These are phyloP conservation scores for Ganoderma sinense DNA, from an alignment of 1,284 basidiomycete genomes.

Conservation along the genomic window DNA sequence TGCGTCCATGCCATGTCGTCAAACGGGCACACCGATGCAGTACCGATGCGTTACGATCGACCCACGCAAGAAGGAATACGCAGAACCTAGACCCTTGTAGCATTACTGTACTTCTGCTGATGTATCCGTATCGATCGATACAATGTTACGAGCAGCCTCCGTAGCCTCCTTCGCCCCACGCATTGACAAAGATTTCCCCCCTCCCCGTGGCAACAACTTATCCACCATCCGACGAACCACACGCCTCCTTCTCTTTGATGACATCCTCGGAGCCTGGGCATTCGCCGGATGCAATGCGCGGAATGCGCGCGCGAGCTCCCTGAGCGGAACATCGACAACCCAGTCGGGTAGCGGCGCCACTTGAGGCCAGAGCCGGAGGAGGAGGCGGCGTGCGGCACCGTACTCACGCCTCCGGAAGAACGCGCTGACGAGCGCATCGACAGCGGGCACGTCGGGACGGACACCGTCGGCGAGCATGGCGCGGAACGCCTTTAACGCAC, in stretches of 20 bases:
- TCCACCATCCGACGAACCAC: constrained; percentile 36
- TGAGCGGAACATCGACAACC: constrained; percentile 49
- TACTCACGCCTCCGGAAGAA: constrained; percentile 65
- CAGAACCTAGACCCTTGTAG: constrained; percentile 23
- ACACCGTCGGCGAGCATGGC: constrained; percentile 68
- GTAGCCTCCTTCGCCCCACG: constrained; percentile 5
- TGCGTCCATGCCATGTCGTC: not conserved
- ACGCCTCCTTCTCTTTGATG: constrained; percentile 24
- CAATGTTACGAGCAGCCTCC: constrained; percentile 17
- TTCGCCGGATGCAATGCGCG: constrained; percentile 43
- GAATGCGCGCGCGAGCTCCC: constrained; percentile 53
- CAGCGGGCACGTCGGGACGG: constrained; percentile 69
- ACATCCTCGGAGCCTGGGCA: constrained; percentile 7
- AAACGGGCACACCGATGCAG: not conserved
- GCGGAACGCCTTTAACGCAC: constrained; percentile 62
- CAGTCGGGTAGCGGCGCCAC: constrained; percentile 67
- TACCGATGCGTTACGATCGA: not conserved
- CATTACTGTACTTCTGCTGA: constrained; percentile 19
- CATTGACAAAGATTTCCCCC: constrained; percentile 4
- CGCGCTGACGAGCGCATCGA: constrained; percentile 74
- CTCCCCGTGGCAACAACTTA: constrained; percentile 27
- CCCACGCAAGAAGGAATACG: constrained; percentile 1
- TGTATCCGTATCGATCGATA: constrained; percentile 12
- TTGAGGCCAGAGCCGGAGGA: constrained; percentile 69
- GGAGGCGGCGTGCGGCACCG: constrained; percentile 55